Base-by-base conservation (phyloP, 73 alveolate species). In the Paramecium primaurelia region DNA sequence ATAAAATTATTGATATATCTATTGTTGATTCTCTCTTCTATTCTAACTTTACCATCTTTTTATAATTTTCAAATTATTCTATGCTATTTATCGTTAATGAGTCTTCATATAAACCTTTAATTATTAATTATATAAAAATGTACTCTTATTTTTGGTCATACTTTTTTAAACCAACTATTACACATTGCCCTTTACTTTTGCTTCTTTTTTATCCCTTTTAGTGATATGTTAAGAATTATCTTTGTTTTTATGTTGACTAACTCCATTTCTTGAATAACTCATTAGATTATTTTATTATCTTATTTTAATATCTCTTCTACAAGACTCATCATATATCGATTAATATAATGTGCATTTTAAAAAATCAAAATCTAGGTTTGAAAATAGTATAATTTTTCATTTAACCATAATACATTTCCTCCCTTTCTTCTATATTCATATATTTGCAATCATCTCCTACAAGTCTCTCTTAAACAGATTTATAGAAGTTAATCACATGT, bases 61-160 rank as follows among this genome's bases (percentile, higher is more conserved):
- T 64, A 34, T 64, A 64, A 28, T 64, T 64, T 34, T 64, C 84
- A 64, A 64, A 64, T 34, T 64, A 64, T 64, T 64, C 84, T 34
- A 64, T 32, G 47, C 84, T 42, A 64, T 64, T 64, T 32, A 32
- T 32, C 9, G 84, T 64, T 34, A 12, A 26, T 9, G 84, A 64
- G 25, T 64, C 84, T 12, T 64, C 84, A 28, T 34, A 28, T 34
- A 12, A 34, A 16, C 26, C 84, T 64, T 32, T 64, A 4, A 18
- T n/a, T 18, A 54, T 3, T 10, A 64, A n/a, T 20, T 32, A 7
- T 32, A 25, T 64, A 64, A 64, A 64, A 28, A 64, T 64, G 84
- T 64, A 64, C 84, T 26, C 84, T 64, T 64, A 64, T 64, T 64
- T 64, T 64, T 64, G 84, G 84, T 6, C 84, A 12, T 14, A 64